A percentile compares a stretch with the other conserved stretches of the same genome.
phyloP scores from a whole-genome alignment of 1,139 yeast species.

The Debaryomycetaceae sp. region DNA sequence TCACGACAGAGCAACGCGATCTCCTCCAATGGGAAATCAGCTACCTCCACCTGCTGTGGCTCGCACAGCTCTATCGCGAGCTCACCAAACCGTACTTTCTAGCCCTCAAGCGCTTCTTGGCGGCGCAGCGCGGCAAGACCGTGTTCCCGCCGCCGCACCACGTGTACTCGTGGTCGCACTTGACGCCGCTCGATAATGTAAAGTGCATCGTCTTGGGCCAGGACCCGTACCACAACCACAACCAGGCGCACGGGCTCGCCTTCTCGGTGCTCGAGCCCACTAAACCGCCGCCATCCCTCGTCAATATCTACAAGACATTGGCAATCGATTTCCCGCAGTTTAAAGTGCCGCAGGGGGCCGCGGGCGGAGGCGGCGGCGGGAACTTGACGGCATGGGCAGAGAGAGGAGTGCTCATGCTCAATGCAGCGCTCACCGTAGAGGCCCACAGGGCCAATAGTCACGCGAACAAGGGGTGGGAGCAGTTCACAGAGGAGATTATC shows the following conservation, averaged over 20 bases:
- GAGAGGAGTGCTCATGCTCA: slow-evolving; percentile 80
- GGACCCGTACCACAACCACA: slow-evolving; percentile 88
- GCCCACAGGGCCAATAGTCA: slow-evolving; percentile 95
- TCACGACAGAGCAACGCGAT: slow-evolving; percentile 41
- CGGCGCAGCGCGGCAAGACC: slow-evolving; percentile 25
- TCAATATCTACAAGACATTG: slow-evolving; percentile 77
- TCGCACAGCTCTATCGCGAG: slow-evolving; percentile 55
- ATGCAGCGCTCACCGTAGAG: slow-evolving; percentile 83
- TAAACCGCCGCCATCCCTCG: slow-evolving; percentile 84
- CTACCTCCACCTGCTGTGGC: slow-evolving; percentile 71
- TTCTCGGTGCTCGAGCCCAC: slow-evolving; percentile 79
- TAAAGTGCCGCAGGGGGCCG: slow-evolving; percentile 35
- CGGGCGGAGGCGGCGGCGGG: slow-evolving; percentile 40
- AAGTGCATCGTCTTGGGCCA: slow-evolving; percentile 85
- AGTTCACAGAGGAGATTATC: slow-evolving; percentile 67
- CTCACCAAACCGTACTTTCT: slow-evolving; percentile 80
- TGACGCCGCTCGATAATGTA: slow-evolving; percentile 67
- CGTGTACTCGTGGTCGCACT: slow-evolving; percentile 88
- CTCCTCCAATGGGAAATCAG: slow-evolving; percentile 59
- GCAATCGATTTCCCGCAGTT: slow-evolving; percentile 66
- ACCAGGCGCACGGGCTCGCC: slow-evolving; percentile 96
- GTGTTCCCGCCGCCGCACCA: slow-evolving; percentile 71
- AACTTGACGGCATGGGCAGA: slow-evolving; percentile 77
- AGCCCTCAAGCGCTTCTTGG: slow-evolving; percentile 53
- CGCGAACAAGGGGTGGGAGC: slow-evolving; percentile 87